phyloP scores from a whole-genome alignment of 2,329 filamentous ascomycete species.

The Clonostachys rosea region DNA sequence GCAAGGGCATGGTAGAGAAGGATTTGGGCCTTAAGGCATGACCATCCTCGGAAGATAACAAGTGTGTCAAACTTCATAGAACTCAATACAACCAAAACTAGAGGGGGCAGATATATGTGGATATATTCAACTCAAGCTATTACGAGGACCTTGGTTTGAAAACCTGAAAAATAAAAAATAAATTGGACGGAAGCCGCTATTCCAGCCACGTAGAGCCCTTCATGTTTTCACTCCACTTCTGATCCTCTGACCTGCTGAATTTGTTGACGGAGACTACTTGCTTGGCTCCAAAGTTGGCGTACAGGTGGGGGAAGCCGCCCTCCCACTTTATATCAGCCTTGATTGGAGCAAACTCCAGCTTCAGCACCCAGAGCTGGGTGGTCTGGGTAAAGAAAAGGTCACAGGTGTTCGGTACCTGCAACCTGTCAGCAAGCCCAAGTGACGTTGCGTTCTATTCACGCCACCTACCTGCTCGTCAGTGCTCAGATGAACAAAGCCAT shows the following conservation, averaged over 20 bases:
- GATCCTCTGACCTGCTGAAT: slow-evolving; percentile 35
- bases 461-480: slow-evolving; percentile 44
- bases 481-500: slow-evolving; percentile 60
- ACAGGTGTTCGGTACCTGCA: slow-evolving; percentile 38
- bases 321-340: slow-evolving; percentile 48
- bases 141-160: neutral
- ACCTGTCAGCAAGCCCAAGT: neutral
- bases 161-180: neutral
- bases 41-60: neutral
- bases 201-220: slow-evolving; percentile 32
- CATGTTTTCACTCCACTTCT: slow-evolving; percentile 43
- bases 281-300: slow-evolving; percentile 48
- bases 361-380: slow-evolving; percentile 42
- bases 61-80: neutral
- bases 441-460: neutral
- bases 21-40: slow-evolving; percentile 43
- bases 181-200: slow-evolving; percentile 9
- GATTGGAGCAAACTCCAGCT: slow-evolving; percentile 43
- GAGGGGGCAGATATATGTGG: neutral
- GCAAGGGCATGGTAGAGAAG: slow-evolving; percentile 80
- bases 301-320: slow-evolving; percentile 53
- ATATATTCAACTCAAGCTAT: neutral
- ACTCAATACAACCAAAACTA: neutral
- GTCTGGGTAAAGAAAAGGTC: slow-evolving; percentile 34
- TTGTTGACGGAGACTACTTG: slow-evolving; percentile 42